These are phyloP conservation scores for Juglanconis sp. DNA, from an alignment of 2,329 filamentous ascomycete species.

Conservation along the genomic window DNA sequence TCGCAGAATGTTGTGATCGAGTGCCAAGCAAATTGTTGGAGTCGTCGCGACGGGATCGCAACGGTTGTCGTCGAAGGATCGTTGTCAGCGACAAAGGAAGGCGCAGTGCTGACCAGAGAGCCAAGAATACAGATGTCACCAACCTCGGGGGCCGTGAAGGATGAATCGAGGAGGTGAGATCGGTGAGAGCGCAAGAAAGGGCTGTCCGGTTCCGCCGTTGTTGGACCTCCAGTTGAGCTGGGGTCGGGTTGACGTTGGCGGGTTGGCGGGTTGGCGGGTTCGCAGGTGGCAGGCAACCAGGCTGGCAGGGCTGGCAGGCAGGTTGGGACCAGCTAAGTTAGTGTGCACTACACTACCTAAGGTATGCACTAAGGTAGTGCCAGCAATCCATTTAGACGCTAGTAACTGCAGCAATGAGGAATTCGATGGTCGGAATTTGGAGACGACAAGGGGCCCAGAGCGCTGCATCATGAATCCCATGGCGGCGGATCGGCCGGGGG, in stretches of 20 bases:
- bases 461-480: neutral
- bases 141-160: neutral
- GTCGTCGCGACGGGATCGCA: neutral
- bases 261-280: too few species aligned
- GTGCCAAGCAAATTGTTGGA: constrained; percentile 5
- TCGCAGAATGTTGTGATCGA: neutral
- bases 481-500: neutral
- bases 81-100: neutral
- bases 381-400: neutral
- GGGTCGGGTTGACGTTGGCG: too few species aligned
- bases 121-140: neutral
- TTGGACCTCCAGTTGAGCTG: neutral
- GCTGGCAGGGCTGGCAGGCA: too few species aligned
- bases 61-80: constrained; percentile 1
- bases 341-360: too few species aligned
- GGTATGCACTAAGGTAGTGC: too few species aligned
- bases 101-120: neutral
- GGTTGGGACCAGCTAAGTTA: too few species aligned
- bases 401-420: neutral
- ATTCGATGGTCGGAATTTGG: neutral
- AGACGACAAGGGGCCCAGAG: neutral
- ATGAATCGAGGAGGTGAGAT: neutral
- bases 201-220: neutral
- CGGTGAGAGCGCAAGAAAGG: neutral
- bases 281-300: too few species aligned